Conservation (phyloP, 306 rosid species). For the Vigna angularis region DNA sequence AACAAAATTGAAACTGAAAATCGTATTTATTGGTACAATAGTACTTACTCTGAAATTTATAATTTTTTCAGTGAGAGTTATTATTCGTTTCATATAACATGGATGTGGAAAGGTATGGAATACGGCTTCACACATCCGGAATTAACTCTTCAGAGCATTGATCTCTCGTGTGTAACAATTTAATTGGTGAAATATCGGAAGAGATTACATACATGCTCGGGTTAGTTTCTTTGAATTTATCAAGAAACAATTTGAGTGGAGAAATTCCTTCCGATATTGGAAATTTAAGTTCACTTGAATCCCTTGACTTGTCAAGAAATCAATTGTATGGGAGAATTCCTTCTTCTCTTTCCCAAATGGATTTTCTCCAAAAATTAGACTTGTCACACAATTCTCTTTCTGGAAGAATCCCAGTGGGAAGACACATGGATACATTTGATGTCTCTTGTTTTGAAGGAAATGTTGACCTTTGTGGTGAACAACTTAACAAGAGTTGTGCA, state of each 20-base stretch:
- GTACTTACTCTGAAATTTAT: too few relatives aligned
- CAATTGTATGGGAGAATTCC: background rate
- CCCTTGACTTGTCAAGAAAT: background rate
- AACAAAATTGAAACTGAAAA: too few relatives aligned
- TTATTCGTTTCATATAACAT: too few relatives aligned
- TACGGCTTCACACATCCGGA: rapidly evolving
- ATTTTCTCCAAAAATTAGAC: background rate
- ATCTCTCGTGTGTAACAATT: background rate
- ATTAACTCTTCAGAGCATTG: background rate
- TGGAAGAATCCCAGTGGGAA: background rate
- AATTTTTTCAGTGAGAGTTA: too few relatives aligned
- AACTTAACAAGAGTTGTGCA: background rate
- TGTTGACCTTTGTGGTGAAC: conserved; percentile 4
- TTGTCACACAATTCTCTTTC: conserved; percentile 10
- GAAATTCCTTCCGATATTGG: conserved; percentile 6
- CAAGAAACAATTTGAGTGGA: conserved; percentile 15
- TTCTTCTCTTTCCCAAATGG: background rate
- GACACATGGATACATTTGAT: background rate
- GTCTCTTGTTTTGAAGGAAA: conserved; percentile 9
- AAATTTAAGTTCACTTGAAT: background rate
- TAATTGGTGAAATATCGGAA: background rate
- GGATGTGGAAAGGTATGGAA: too few relatives aligned
- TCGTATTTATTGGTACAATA: too few relatives aligned
- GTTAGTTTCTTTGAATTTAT: conserved; percentile 5
- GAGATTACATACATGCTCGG: background rate